Base-by-base conservation (phyloP, 768 basidiomycete genomes). In the Agaricus blazei region DNA sequence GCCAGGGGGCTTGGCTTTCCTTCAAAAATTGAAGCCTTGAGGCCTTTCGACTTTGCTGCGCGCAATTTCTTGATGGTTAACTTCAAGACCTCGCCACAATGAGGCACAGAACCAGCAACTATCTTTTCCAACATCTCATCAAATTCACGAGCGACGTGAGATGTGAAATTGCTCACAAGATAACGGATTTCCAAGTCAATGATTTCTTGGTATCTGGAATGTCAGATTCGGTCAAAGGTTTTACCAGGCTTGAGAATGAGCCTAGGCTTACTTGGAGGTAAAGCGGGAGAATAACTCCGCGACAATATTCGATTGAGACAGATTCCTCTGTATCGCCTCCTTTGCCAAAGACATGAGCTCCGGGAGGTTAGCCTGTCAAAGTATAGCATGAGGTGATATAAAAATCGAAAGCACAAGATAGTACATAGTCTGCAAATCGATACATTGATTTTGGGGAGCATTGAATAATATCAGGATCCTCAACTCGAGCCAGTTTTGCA, bases 371-470 rank as follows among this genome's bases (percentile, higher is more conserved):
- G 45, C 54, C 58, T 59, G 36, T 5, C 2, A 27, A 28, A 29
- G 26, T 8, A 14, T 11, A 15, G 19, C n/a, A 2, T 12, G 19
- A 19, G 19, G 19, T 19, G 19, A 19, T 43, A 1, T 36, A 29
- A 29, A 12, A 34, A 19, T 28, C 1, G 8, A 2, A 23, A 42
- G 19, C 19, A 31, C 9, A 14, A 9, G 15, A 11, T 37, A 9
- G 11, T 12, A 48, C 47, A 51, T 45, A 44, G 29, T 44, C 41
- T 28, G 70, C 70, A 6, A 72, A 62, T 50, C 69, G 65, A 62
- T 71, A 72, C 71, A 72, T 72, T 9, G 70, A 72, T 61, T 72
- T 72, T 48, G 71, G 70, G 11, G 70, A 72, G 19, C 70, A 71
- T n/a, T 41, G n/a, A 9, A 40, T 27, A 8, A 28, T 3, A 19